phyloP scores from a whole-genome alignment of 2,329 filamentous ascomycete species.

The Biscogniauxia mediterranea region DNA sequence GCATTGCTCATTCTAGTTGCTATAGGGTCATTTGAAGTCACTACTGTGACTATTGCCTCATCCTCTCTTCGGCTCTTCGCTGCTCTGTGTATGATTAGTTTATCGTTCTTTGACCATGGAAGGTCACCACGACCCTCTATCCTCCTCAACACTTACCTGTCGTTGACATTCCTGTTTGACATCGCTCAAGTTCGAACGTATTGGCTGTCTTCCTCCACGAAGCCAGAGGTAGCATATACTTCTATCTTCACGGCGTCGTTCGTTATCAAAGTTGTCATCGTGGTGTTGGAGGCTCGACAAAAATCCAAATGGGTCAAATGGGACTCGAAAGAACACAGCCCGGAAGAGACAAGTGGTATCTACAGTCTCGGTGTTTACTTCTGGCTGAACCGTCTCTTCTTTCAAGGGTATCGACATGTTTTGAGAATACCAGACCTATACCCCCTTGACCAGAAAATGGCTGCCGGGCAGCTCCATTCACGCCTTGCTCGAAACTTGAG shows the following conservation, averaged over 20 bases:
- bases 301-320: slow-evolving; percentile 19
- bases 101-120: slow-evolving; percentile 16
- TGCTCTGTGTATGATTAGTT: slow-evolving; percentile 11
- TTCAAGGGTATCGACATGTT: slow-evolving; percentile 35
- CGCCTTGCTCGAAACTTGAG: slow-evolving; percentile 16
- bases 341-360: slow-evolving; percentile 37
- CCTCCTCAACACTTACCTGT: slow-evolving; percentile 40
- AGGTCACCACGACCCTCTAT: slow-evolving; percentile 39
- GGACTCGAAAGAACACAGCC: slow-evolving; percentile 23
- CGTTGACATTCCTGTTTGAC: slow-evolving; percentile 44
- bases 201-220: slow-evolving; percentile 15
- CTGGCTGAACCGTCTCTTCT: slow-evolving; percentile 37
- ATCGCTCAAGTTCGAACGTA: slow-evolving; percentile 38
- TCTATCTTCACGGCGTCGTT: slow-evolving; percentile 18
- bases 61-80: slow-evolving; percentile 6
- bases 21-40: slow-evolving; percentile 6
- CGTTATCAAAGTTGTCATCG: slow-evolving; percentile 18
- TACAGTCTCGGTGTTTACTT: slow-evolving; percentile 35
- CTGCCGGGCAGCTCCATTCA: slow-evolving; percentile 15
- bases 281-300: slow-evolving; percentile 21
- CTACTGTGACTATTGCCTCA: slow-evolving; percentile 5
- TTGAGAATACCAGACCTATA: slow-evolving; percentile 36
- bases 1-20: slow-evolving; percentile 8
- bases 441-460: slow-evolving; percentile 27
- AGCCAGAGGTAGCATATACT: slow-evolving; percentile 9